Evolutionary conservation across 768 basidiomycete species (phyloP).

Genomic region (Leucocoprinus leucothites): DNA sequence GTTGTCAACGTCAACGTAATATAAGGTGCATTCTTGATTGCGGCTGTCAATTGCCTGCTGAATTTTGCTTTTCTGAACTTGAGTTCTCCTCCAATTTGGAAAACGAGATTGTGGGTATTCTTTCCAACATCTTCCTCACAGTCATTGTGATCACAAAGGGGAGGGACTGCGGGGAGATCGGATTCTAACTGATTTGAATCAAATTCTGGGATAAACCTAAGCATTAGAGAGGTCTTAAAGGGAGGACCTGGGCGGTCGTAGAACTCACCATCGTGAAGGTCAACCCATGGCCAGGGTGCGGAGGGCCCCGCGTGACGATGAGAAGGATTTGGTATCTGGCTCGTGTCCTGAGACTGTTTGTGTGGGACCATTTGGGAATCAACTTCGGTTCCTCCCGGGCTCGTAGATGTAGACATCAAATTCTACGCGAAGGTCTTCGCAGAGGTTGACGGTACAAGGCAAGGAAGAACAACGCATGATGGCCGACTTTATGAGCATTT

Average conservation of each 20-base stretch:
- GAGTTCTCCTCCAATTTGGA: slow-evolving; percentile 53
- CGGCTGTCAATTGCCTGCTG: slow-evolving; percentile 31
- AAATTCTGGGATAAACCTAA: too few relatives aligned
- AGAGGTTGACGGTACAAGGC: too few relatives aligned
- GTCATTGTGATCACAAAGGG: slow-evolving; percentile 30
- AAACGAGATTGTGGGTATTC: slow-evolving; percentile 45
- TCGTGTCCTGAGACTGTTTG: neutral
- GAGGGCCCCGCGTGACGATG: slow-evolving; percentile 45
- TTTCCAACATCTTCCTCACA: slow-evolving; percentile 36
- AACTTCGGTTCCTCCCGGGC: too few relatives aligned
- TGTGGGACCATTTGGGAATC: too few relatives aligned
- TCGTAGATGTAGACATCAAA: too few relatives aligned
- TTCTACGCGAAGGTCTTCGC: too few relatives aligned
- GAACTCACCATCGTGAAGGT: slow-evolving; percentile 34
- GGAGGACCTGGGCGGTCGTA: too few relatives aligned
- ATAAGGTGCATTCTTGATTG: slow-evolving; percentile 18
- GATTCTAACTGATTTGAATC: too few relatives aligned
- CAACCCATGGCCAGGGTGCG: slow-evolving; percentile 46
- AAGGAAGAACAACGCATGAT: too few relatives aligned
- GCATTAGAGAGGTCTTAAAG: slow-evolving; percentile 20
- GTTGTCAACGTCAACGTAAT: slow-evolving; percentile 39
- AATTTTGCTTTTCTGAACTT: slow-evolving; percentile 41
- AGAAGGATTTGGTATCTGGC: slow-evolving; percentile 31
- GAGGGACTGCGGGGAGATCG: neutral
- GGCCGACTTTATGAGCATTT: too few relatives aligned